phyloP scores from a whole-genome alignment of 129 eudicot species.

The Rutidosis leptorrhynchoides region DNA sequence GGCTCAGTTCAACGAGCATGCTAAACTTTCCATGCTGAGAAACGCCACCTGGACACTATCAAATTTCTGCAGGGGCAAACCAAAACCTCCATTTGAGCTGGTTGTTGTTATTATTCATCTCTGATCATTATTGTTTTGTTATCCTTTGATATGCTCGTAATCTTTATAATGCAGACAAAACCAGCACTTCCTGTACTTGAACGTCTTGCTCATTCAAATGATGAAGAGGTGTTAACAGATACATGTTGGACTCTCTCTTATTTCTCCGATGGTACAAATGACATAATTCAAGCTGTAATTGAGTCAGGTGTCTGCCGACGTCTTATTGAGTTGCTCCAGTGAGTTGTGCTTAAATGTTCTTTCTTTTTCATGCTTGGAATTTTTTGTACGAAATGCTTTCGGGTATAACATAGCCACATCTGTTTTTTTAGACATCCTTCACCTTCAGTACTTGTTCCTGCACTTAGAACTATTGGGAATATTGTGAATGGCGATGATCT shows the following conservation, averaged over 20 bases:
- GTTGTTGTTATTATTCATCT: conserved; percentile 14
- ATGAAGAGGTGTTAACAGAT: conserved; percentile 18
- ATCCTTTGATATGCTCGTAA: neutral
- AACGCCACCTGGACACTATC: conserved; percentile 81
- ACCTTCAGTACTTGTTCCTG: conserved; percentile 62
- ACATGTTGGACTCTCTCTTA: conserved; percentile 24
- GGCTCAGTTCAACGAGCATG: conserved; percentile 59
- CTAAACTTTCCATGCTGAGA: conserved; percentile 76
- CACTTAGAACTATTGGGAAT: conserved; percentile 65
- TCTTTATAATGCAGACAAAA: neutral
- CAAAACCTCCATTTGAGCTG: conserved; percentile 73
- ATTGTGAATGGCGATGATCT: conserved; percentile 67
- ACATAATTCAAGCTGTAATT: conserved; percentile 20
- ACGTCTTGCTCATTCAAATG: conserved; percentile 21
- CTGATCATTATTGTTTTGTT: neutral
- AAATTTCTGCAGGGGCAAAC: conserved; percentile 75
- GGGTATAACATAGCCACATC: neutral
- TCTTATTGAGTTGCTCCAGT: conserved; percentile 19
- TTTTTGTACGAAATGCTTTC: neutral
- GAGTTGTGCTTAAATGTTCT: neutral
- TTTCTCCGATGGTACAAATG: conserved; percentile 26
- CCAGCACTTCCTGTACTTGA: conserved; percentile 20
- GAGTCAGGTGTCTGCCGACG: conserved; percentile 17
- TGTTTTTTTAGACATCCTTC: conserved; percentile 48
- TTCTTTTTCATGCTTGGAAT: neutral